A percentile compares a stretch with the other conserved stretches of the same genome.
Conservation (phyloP, 495 filamentous ascomycete genomes). For the Penicillium soppii region DNA sequence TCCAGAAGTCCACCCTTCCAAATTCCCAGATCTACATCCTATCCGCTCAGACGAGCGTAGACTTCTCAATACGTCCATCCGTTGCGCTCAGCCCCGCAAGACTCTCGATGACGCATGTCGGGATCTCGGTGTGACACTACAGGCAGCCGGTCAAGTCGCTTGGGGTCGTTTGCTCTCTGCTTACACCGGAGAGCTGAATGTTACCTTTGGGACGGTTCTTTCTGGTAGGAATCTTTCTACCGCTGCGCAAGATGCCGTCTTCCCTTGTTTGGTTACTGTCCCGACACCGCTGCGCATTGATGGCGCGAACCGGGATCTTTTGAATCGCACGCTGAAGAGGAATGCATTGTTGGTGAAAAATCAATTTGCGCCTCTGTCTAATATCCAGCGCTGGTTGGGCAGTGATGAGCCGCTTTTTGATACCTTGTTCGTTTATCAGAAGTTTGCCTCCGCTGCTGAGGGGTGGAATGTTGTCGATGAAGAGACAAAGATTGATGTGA, state of each 20-base stretch:
- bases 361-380: constrained; percentile 66
- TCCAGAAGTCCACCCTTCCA: constrained; percentile 52
- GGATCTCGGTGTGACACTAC: constrained; percentile 60
- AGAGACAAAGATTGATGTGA: constrained; percentile 55
- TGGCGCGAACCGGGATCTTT: constrained; percentile 51
- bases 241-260: constrained; percentile 51
- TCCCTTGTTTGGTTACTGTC: constrained; percentile 74
- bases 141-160: constrained; percentile 69
- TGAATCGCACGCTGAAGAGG: constrained; percentile 56
- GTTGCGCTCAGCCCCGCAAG: constrained; percentile 32
- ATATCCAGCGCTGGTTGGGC: constrained; percentile 66
- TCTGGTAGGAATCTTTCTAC: constrained; percentile 62
- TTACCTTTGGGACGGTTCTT: constrained; percentile 72
- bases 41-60: constrained; percentile 39
- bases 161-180: constrained; percentile 70
- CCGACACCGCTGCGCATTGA: constrained; percentile 57
- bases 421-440: constrained; percentile 78
- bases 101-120: constrained; percentile 54
- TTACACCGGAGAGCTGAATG: constrained; percentile 66
- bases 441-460: constrained; percentile 28
- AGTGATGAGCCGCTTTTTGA: constrained; percentile 66
- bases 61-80: constrained; percentile 38
- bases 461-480: constrained; percentile 53
- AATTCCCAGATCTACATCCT: constrained; percentile 70
- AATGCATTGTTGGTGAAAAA: constrained; percentile 62